Evolutionary conservation across 2,329 filamentous ascomycete genomes (phyloP).

Genomic region (Chaetomiaceae sp.): DNA sequence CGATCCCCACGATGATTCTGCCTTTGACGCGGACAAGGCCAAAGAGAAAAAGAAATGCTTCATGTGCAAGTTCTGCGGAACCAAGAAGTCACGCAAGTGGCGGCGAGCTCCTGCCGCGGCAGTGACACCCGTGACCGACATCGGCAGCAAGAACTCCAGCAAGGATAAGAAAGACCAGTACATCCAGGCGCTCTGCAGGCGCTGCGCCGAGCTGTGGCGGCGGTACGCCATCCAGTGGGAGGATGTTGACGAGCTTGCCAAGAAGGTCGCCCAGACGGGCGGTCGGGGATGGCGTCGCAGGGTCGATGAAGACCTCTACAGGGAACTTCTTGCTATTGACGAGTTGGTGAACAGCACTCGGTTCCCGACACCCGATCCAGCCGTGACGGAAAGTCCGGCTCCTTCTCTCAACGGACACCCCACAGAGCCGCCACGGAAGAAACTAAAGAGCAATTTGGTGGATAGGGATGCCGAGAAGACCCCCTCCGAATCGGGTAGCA

Average conservation of each 20-base stretch:
- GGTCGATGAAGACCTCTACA: slow-evolving; percentile 85
- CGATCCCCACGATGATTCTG: slow-evolving; percentile 88
- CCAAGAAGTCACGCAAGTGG: slow-evolving; percentile 81
- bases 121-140: slow-evolving; percentile 65
- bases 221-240: slow-evolving; percentile 96
- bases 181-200: slow-evolving; percentile 78
- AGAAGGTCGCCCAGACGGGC: slow-evolving; percentile 76
- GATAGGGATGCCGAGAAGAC: slow-evolving; percentile 50
- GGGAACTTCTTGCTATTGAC: slow-evolving; percentile 63
- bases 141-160: slow-evolving; percentile 57
- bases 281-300: slow-evolving; percentile 82
- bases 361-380: slow-evolving; percentile 35
- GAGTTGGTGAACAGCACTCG: slow-evolving; percentile 51
- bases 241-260: slow-evolving; percentile 83
- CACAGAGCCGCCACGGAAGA: slow-evolving; percentile 60
- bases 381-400: slow-evolving; percentile 31
- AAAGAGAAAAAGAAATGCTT: slow-evolving; percentile 74
- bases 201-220: slow-evolving; percentile 90
- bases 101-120: slow-evolving; percentile 76
- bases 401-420: slow-evolving; percentile 25
- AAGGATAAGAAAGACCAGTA: slow-evolving; percentile 75
- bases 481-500: slow-evolving; percentile 43
- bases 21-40: slow-evolving; percentile 88
- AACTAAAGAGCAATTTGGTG: slow-evolving; percentile 51
- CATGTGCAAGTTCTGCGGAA: slow-evolving; percentile 88